Base-by-base conservation (phyloP, 2,329 filamentous ascomycete genomes). In the Lecanicillium sp. region DNA sequence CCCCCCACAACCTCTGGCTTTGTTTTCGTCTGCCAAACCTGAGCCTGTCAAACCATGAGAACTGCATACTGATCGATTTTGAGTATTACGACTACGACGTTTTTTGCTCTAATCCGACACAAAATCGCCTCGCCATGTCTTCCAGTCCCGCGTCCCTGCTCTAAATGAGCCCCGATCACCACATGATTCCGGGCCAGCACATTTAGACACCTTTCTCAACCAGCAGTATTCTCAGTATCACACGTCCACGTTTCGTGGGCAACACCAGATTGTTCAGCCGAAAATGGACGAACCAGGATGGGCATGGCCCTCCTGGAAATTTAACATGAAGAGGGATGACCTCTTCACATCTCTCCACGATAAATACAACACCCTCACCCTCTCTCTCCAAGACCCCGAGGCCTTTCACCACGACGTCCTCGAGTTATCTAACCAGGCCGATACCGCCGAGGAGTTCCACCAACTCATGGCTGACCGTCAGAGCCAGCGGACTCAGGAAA, bases 271-370 rank as follows among this genome's bases (percentile, higher is more conserved):
- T n/a, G 20, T 41, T 30, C 41, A 53, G 30, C 27, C 58, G 58
- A 57, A 57, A 52, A 81, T 81, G 78, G 76, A 80, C 63, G 77
- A 79, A 48, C 70, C 69, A 26, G 68, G 63, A 54, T 68, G 64
- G 60, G 67, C 70, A 56, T 81, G 78, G 78, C 78, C 78, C 36
- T 72, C 73, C 56, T 81, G 78, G 77, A 81, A 81, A 62, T 81
- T 81, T 67, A 77, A 76, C 58, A 72, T 81, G 72, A 79, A 77
- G 69, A 72, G 71, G 59, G 71, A 74, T 49, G 77, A 79, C 57
- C 73, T 81, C 62, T 74, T 74, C 60, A 75, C 73, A 45, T 76
- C 71, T 44, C 72, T 81, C 11, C 75, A 81, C 56, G 73, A 79
- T 54, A 72, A 75, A 59, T 81, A 79, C 65, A 81, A 81, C 64